phyloP scores from a whole-genome alignment of 2,329 filamentous ascomycete species.

The Penicillium polonicum region DNA sequence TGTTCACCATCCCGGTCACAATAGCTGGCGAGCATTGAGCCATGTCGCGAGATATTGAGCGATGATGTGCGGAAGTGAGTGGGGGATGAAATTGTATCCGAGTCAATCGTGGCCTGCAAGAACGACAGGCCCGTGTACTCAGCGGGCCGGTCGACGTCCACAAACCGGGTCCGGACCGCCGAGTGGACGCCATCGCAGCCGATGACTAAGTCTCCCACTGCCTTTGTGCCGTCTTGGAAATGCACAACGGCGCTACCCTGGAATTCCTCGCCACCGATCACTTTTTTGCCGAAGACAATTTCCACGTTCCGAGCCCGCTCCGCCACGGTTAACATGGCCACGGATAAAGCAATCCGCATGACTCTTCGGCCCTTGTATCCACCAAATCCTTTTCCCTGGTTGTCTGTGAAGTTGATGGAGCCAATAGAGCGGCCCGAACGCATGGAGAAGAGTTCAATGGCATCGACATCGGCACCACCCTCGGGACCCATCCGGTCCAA shows the following conservation, averaged over 20 bases:
- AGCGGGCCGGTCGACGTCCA: constrained; percentile 37
- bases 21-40: constrained; percentile 42
- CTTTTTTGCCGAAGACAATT: constrained; percentile 45
- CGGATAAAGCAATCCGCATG: constrained; percentile 43
- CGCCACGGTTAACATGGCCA: constrained; percentile 42
- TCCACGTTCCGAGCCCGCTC: constrained; percentile 38
- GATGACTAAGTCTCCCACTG: constrained; percentile 38
- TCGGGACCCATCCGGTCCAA: constrained; percentile 41
- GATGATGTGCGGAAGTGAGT: constrained; percentile 43
- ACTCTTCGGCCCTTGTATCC: constrained; percentile 44
- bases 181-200: constrained; percentile 47
- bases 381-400: constrained; percentile 38
- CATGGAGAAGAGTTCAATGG: constrained; percentile 42
- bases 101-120: constrained; percentile 36
- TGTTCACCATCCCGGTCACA: constrained; percentile 36
- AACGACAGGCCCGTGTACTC: constrained; percentile 45
- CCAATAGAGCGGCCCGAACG: constrained; percentile 42
- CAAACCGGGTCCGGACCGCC: constrained; percentile 35
- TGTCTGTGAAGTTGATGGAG: constrained; percentile 39
- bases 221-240: constrained; percentile 40
- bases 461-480: constrained; percentile 41
- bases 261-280: constrained; percentile 37
- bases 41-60: constrained; percentile 41
- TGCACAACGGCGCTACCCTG: constrained; percentile 33
- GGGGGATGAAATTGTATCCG: constrained; percentile 23